Evolutionary conservation across 306 rosid genomes (phyloP).

Genomic region (Begonia loranthoides): DNA sequence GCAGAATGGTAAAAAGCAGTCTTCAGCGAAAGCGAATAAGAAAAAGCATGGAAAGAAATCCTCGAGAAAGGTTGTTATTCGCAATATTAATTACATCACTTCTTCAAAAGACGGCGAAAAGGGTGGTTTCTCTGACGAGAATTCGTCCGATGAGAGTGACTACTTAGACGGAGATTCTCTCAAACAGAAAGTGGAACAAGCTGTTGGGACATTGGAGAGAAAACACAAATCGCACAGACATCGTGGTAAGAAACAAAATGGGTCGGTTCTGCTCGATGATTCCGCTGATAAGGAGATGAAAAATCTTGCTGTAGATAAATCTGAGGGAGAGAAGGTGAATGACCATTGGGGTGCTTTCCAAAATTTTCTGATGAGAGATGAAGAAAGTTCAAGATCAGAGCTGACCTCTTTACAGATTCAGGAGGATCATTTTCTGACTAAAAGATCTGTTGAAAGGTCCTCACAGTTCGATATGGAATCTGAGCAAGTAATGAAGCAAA

Average conservation of each 20-base stretch:
- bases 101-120: slow-evolving; percentile 67
- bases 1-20: slow-evolving; percentile 28
- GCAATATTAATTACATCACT: slow-evolving; percentile 90
- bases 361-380: slow-evolving; percentile 67
- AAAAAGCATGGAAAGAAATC: slow-evolving; percentile 62
- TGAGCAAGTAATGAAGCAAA: slow-evolving; percentile 27
- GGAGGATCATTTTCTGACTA: slow-evolving; percentile 29
- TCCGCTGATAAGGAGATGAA: slow-evolving; percentile 25
- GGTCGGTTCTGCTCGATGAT: slow-evolving; percentile 22
- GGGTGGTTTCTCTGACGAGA: slow-evolving; percentile 50
- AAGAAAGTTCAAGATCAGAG: slow-evolving; percentile 30
- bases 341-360: slow-evolving; percentile 87
- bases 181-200: slow-evolving; percentile 79
- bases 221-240: slow-evolving; percentile 45
- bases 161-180: slow-evolving; percentile 56
- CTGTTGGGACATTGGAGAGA: slow-evolving; percentile 71
- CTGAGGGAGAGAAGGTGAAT: slow-evolving; percentile 31
- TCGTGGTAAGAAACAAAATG: slow-evolving; percentile 38
- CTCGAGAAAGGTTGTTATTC: slow-evolving; percentile 85
- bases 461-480: slow-evolving; percentile 23
- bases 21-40: slow-evolving; percentile 27
- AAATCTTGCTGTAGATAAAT: slow-evolving; percentile 11
- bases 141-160: slow-evolving; percentile 52
- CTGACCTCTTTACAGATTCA: slow-evolving; percentile 20
- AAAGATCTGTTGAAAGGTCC: slow-evolving; percentile 30